These are phyloP conservation scores for Picochlorum sp. DNA, from an alignment of 139 green algal species.

Conservation along the genomic window DNA sequence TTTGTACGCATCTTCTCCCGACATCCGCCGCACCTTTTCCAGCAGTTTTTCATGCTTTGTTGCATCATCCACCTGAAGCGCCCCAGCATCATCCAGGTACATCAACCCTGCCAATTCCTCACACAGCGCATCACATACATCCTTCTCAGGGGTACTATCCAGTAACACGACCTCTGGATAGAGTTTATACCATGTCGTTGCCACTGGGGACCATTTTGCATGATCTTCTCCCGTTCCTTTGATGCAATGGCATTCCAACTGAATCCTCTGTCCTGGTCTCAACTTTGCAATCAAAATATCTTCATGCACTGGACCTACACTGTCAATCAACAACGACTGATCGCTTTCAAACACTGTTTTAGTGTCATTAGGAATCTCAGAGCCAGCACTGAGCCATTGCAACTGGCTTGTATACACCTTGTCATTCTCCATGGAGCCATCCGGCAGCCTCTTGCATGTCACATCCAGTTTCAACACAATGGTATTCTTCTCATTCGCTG, in stretches of 20 bases:
- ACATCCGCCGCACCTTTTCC: conserved; percentile 55
- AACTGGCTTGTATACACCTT: conserved; percentile 43
- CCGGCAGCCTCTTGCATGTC: conserved; percentile 32
- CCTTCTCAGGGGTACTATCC: conserved; percentile 28
- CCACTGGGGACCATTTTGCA: conserved; percentile 97
- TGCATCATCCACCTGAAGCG: conserved; percentile 10
- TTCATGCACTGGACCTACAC: conserved; percentile 45
- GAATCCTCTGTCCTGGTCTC: conserved; percentile 66
- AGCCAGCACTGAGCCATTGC: conserved; percentile 78
- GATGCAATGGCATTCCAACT: conserved; percentile 84
- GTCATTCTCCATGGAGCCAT: conserved; percentile 28
- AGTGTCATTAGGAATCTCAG: conserved; percentile 81
- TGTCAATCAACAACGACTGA: conserved; percentile 36
- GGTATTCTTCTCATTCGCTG: conserved; percentile 54
- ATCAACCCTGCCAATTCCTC: conserved; percentile 47
- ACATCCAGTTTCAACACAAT: conserved; percentile 61
- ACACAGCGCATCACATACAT: conserved; percentile 50
- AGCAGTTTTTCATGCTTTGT: conserved; percentile 44
- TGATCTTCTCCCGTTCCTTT: conserved; percentile 84
- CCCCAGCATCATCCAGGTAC: conserved; percentile 19
- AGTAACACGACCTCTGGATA: conserved; percentile 74
- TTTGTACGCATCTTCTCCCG: conserved; percentile 43
- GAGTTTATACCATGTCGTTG: conserved; percentile 88
- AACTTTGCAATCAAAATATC: conserved; percentile 94
- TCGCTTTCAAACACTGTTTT: conserved; percentile 46